A percentile compares a stretch with the other conserved stretches of the same genome.
These are phyloP conservation scores for Globisporangium camurandrum DNA, from an alignment of 352 stramenopile species.

Conservation along the genomic window DNA sequence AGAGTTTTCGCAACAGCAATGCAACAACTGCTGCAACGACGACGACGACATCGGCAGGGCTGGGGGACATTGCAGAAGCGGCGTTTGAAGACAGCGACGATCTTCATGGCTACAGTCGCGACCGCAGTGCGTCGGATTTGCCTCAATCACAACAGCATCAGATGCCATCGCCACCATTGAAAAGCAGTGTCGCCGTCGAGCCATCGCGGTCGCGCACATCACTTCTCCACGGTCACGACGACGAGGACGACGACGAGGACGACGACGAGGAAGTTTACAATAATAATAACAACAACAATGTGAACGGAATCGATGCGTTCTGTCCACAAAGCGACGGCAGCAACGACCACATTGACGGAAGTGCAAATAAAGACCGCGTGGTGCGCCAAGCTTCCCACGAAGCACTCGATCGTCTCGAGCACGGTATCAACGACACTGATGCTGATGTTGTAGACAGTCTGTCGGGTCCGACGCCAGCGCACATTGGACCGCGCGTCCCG, in stretches of 20 bases:
- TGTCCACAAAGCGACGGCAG: not conserved
- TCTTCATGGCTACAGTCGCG: no score
- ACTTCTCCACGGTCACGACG: not conserved
- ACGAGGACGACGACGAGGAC: not conserved
- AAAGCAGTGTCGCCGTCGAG: not conserved
- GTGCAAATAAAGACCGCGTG: conserved; percentile 12
- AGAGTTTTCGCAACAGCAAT: no score
- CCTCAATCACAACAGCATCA: no score
- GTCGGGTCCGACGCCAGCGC: not conserved
- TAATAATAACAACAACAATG: not conserved
- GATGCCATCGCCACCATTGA: no score
- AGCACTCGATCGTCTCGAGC: not conserved
- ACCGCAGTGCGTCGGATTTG: no score
- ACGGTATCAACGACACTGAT: not conserved
- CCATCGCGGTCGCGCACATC: no score
- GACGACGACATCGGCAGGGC: not conserved
- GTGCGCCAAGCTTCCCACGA: conserved; percentile 5
- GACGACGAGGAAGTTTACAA: not conserved
- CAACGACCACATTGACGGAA: conserved; percentile 8
- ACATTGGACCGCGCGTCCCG: not conserved
- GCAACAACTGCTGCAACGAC: conserved; percentile 4
- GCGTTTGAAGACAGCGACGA: conserved; percentile 1
- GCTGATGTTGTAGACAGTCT: no score
- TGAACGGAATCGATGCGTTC: no score
- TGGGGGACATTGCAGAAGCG: conserved; percentile 3